Evolutionary conservation across 192 early-diverging fungal species (phyloP).

Genomic region (Podila horticola): DNA sequence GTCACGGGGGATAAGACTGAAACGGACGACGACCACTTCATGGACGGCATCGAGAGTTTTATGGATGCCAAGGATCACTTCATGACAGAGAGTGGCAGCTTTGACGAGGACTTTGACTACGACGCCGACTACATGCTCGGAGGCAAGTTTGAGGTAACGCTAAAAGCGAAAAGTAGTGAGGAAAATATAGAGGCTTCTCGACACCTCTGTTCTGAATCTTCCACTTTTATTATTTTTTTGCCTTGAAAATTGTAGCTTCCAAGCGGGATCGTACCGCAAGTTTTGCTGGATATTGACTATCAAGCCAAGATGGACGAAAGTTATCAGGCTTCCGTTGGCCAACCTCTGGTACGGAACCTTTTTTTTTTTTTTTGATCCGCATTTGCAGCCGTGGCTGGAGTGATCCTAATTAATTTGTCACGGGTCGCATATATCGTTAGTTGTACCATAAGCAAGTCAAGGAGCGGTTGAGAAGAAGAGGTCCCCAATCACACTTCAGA

Average conservation of each 20-base stretch:
- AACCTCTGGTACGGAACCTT: constrained; percentile 9
- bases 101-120: constrained; percentile 26
- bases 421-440: no score
- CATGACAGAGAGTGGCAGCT: not conserved
- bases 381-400: no score
- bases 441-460: no score
- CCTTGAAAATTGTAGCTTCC: no score
- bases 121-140: constrained; percentile 12
- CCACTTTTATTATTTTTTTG: not conserved
- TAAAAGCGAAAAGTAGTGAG: no score
- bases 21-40: no score
- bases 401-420: not conserved
- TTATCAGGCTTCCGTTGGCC: constrained; percentile 7
- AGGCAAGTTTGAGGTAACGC: constrained; percentile 20
- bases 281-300: constrained; percentile 3
- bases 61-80: not conserved
- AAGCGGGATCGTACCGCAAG: no score
- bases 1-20: not conserved
- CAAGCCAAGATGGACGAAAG: constrained; percentile 21
- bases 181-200: not conserved
- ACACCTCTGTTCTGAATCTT: not conserved
- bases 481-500: no score
- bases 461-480: no score
- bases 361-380: not conserved
- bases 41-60: not conserved